These are phyloP conservation scores for Ophiostoma populinum DNA, from an alignment of 2,329 filamentous ascomycete genomes.

Conservation along the genomic window DNA sequence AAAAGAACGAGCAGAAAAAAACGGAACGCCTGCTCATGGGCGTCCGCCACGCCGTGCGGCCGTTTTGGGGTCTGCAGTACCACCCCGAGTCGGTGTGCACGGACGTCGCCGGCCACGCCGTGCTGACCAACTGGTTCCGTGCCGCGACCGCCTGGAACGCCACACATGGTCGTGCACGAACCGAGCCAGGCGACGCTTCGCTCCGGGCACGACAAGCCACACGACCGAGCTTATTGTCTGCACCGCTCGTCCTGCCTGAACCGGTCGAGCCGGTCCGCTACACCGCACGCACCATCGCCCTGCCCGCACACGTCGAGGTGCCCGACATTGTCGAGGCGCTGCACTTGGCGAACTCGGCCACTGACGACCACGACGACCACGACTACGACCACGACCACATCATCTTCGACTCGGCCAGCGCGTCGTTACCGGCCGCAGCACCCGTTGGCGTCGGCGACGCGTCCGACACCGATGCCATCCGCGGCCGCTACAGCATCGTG, in stretches of 20 bases:
- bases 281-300: slow-evolving; percentile 19
- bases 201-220: slow-evolving; percentile 18
- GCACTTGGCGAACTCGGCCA: no score
- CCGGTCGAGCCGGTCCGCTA: not conserved
- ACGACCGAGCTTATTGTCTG: slow-evolving; percentile 19
- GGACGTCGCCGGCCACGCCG: slow-evolving; percentile 40
- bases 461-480: slow-evolving; percentile 16
- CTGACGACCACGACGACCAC: not conserved
- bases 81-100: slow-evolving; percentile 84
- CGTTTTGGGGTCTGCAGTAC: slow-evolving; percentile 80
- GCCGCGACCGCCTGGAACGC: slow-evolving; percentile 45
- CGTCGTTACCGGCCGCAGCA: slow-evolving; percentile 17
- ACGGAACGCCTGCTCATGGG: slow-evolving; percentile 55
- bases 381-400: slow-evolving; percentile 25
- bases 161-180: slow-evolving; percentile 6
- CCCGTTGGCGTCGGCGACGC: not conserved
- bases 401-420: slow-evolving; percentile 43
- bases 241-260: not conserved
- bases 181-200: slow-evolving; percentile 6
- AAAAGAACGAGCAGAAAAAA: no score
- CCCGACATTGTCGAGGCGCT: slow-evolving; percentile 38
- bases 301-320: slow-evolving; percentile 29
- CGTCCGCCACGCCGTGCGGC: slow-evolving; percentile 46
- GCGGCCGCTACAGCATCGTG: slow-evolving; percentile 57
- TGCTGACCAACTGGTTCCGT: slow-evolving; percentile 63